A percentile compares a stretch with the other conserved stretches of the same genome.
These are phyloP conservation scores for Tolypocladium amazonense DNA, from an alignment of 2,329 filamentous ascomycete genomes.

Conservation along the genomic window DNA sequence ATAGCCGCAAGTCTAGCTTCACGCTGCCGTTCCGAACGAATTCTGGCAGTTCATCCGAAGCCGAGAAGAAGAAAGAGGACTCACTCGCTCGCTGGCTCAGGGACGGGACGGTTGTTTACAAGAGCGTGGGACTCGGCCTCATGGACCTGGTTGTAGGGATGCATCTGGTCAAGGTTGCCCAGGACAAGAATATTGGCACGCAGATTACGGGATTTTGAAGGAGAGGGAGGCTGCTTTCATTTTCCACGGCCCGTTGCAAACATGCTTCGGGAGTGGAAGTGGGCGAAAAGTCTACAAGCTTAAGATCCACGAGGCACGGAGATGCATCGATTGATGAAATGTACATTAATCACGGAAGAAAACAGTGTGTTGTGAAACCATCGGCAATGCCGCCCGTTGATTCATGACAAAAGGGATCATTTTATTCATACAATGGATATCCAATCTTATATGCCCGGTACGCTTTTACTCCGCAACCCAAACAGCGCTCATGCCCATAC, in stretches of 20 bases:
- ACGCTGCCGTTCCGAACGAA: constrained; percentile 18
- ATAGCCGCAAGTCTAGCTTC: constrained; percentile 21
- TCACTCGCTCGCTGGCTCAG: constrained; percentile 45
- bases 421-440: constrained; percentile 15
- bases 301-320: neutral
- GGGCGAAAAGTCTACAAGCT: neutral
- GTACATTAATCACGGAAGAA: too few relatives aligned
- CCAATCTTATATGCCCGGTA: neutral
- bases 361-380: neutral
- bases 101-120: constrained; percentile 56
- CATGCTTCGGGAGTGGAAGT: neutral
- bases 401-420: neutral
- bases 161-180: constrained; percentile 45
- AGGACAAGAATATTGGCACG: constrained; percentile 42
- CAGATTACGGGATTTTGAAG: constrained; percentile 25
- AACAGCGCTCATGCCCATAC: constrained; percentile 95
- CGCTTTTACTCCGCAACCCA: constrained; percentile 77
- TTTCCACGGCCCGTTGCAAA: neutral
- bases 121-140: constrained; percentile 54
- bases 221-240: neutral
- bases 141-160: constrained; percentile 56
- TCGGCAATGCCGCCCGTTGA: neutral
- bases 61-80: constrained; percentile 35
- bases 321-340: too few relatives aligned
- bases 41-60: constrained; percentile 16